These are phyloP conservation scores for Colletotrichum scovillei DNA, from an alignment of 2,329 filamentous ascomycete species.

Conservation along the genomic window DNA sequence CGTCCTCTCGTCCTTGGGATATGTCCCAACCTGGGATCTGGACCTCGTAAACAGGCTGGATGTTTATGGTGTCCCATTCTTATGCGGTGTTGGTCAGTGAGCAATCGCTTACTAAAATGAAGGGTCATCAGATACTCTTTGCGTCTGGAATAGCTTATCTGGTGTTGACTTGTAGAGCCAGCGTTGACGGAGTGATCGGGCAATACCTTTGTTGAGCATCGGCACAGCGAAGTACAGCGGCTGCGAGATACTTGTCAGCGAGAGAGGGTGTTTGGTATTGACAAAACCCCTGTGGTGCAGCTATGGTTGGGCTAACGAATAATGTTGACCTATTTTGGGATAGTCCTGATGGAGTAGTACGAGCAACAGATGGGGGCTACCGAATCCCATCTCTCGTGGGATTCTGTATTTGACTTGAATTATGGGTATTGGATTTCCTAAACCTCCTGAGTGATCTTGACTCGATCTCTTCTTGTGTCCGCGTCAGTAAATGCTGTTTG, in stretches of 20 bases:
- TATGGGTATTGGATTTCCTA: too few relatives aligned
- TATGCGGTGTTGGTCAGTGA: not conserved
- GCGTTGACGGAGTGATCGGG: not conserved
- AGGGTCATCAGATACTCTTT: not conserved
- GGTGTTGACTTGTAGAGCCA: not conserved
- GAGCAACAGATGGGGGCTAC: too few relatives aligned
- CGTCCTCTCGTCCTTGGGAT: too few relatives aligned
- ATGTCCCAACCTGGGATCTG: too few relatives aligned
- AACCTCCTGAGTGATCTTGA: too few relatives aligned
- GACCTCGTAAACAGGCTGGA: not conserved
- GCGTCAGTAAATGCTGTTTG: too few relatives aligned
- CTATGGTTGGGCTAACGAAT: too few relatives aligned
- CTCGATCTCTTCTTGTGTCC: too few relatives aligned
- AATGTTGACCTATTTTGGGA: too few relatives aligned
- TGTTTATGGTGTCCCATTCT: not conserved
- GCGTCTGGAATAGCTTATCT: not conserved
- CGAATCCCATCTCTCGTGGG: too few relatives aligned
- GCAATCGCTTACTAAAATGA: not conserved
- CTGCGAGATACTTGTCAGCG: not conserved
- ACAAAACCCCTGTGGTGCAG: not conserved
- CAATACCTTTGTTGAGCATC: not conserved
- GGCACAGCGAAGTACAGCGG: not conserved
- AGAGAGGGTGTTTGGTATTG: not conserved
- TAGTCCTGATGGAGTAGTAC: too few relatives aligned
- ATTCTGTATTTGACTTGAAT: too few relatives aligned